Evolutionary conservation across 2,329 filamentous ascomycete species (phyloP), one percentile per base, ranked within the genome.

Genomic region (Aspergillus texensis): DNA sequence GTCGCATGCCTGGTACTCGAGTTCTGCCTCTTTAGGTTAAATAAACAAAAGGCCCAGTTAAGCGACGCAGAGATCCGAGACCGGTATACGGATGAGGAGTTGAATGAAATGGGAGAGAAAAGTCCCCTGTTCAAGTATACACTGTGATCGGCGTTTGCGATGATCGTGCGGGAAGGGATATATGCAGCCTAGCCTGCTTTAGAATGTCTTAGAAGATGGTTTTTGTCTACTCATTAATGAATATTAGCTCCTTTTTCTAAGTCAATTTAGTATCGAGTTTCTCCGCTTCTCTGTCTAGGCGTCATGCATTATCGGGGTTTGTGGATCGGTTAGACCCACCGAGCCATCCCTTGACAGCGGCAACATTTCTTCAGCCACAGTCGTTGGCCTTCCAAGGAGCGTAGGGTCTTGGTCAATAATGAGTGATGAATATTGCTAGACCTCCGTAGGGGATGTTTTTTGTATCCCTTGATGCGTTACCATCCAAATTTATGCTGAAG

Each of bases 1-100:
- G 19, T 70, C 6, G 64, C 65, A 11, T 48, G 43, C 9, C 19
- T 50, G 9, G 43, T 39, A 16, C 45, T 58, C 12, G 57, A 58
- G 43, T 8, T 46, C 21, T 46, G n/a, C 6, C 43, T 46, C 21
- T 46, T 14, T 24, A 46, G 11, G 43, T 12, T 46, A 6, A 46
- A 46, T 46, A 24, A 24, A 24, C 10, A 46, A 4, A 46, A 46
- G 21, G n/a, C 21, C n/a, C 43, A 24, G 10, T 12, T 46, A 6
- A 24, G 10, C 21, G 43, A 46, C 4, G 10, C 2, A 4, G 21
- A 46, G 43, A 46, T 46, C 21, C 43, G 43, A 6, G 10, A 46
- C 12, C 4, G 43, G 4, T 46, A 26, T 19, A 46, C 43, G 21
- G 43, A 46, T 24, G 43, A 24, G 43, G 43, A 46, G 43, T 24